Evolutionary conservation across 352 stramenopile genomes (phyloP), one percentile per base, ranked within the genome.

Genomic region (Phytopythium montanum): DNA sequence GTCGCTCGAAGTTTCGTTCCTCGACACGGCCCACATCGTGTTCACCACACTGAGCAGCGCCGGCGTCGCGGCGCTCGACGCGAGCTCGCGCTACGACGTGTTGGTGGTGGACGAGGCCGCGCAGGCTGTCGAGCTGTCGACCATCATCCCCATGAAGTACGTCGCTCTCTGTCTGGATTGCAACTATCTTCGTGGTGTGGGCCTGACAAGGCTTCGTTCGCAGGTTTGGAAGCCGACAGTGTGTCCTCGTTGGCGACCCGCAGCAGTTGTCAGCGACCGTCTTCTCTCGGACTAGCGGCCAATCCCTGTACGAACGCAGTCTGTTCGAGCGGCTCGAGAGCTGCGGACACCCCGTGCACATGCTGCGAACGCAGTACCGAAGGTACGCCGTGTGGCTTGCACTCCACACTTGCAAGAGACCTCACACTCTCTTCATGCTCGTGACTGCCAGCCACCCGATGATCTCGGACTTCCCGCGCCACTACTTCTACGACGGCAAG

Each of bases 261-360:
- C 91, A 98, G 64, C 93, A 98, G 60, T 74, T 98, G 19, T 91
- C 88, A 36, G 93, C 93, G n/a, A 98, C 93, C 1, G 88, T 97
- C 0, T 96, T 98, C 60, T 97, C 89, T 25, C 87, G 89, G 48
- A 90, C 85, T 13, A 92, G 85, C 28, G 79, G 75, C 0, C 73
- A 88, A 34, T 95, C 85, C 3, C 76, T 96, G 31, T 97, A 97
- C 60, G 88, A 97, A 46, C 81, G 92, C 25, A 96, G 86, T 86
- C 68, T 98, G 16, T 98, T 98, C 59, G 89, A 97, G 56, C 86
- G 93, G 31, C 66, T 98, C 34, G 90, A 97, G 68, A 87, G 73
- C 34, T 92, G 81, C 41, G 79, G 88, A 1, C 85, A 97, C 57
- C 88, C 90, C 1, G 87, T 97, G 14, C 87, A 96, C 59, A 95